These are phyloP conservation scores for Salix exigua DNA, from an alignment of 345 rosid genomes.

Conservation along the genomic window DNA sequence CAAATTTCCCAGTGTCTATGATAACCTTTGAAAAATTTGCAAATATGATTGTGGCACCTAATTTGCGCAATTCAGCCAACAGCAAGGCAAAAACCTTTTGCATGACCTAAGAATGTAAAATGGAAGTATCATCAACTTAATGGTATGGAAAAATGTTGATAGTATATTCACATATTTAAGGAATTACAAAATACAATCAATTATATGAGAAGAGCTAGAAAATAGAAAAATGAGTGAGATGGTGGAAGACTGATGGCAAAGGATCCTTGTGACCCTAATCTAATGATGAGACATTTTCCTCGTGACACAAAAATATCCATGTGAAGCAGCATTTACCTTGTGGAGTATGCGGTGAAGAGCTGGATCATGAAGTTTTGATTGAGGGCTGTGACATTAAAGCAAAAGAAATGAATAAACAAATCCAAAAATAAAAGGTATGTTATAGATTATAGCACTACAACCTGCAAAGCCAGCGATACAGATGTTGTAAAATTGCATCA, in stretches of 20 bases:
- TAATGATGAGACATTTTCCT: background rate
- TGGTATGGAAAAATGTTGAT: background rate
- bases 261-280: background rate
- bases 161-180: background rate
- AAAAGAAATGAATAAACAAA: conserved; percentile 20
- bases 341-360: conserved; percentile 86
- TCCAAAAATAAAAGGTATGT: conserved; percentile 12
- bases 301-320: background rate
- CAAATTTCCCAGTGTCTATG: conserved; percentile 77
- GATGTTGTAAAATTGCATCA: conserved; percentile 88
- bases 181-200: background rate
- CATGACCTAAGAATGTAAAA: conserved; percentile 59
- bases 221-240: background rate
- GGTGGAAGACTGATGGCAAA: background rate
- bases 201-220: background rate
- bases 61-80: conserved; percentile 86
- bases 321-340: conserved; percentile 50
- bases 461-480: conserved; percentile 97
- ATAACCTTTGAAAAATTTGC: conserved; percentile 86
- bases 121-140: conserved; percentile 1
- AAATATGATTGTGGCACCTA: conserved; percentile 85
- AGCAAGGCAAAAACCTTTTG: conserved; percentile 93
- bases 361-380: conserved; percentile 94
- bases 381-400: conserved; percentile 54
- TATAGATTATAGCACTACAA: conserved; percentile 24